Base-by-base conservation (phyloP, 1,139 yeast species). In the Candida glucosophila region DNA sequence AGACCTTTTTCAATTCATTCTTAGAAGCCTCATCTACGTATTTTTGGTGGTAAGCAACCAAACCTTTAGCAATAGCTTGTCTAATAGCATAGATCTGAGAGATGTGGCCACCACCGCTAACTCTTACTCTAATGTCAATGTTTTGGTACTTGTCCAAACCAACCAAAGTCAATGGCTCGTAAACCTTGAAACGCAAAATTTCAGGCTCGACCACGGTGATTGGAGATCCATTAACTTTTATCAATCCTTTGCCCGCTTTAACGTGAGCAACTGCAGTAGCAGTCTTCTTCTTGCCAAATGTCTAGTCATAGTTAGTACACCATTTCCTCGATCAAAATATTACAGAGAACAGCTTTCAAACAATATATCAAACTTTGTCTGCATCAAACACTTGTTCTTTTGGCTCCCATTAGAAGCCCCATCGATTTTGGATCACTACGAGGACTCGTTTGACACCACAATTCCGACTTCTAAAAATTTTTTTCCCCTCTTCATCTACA, bases 201-300 rank as follows among this genome's bases (percentile, higher is more conserved):
- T 88, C 97, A 66, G 98, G 98, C 73, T 90, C 85, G 51, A 90
- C 97, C 59, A 90, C 81, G 65, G 95, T 81, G 79, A 90, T 86
- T 75, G 98, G 98, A 52, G 92, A 71, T 70, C 98, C 98, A 77
- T 90, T 90, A 55, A 90, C 93, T 78, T 90, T 90, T 74, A 90
- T 80, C 67, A 90, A 82, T 73, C 98, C 97, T 73, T 82, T 83
- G 71, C 98, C 97, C 73, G 92, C 90, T 77, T 86, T 88, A 58
- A 90, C 95, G 73, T 85, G 95, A 69, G 98, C 98, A 63, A 90
- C 98, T 63, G 98, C 98, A 58, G 98, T 90, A 59, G 98, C 98
- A 64, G 95, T 82, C 79, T 83, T 90, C 90, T 90, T 90, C 78
- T 90, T 90, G 73, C 98, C 98, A 74, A 90, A 90, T 69, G 97